Conservation (phyloP, 192 early-diverging fungal genomes). For the Coemansia biformis region DNA sequence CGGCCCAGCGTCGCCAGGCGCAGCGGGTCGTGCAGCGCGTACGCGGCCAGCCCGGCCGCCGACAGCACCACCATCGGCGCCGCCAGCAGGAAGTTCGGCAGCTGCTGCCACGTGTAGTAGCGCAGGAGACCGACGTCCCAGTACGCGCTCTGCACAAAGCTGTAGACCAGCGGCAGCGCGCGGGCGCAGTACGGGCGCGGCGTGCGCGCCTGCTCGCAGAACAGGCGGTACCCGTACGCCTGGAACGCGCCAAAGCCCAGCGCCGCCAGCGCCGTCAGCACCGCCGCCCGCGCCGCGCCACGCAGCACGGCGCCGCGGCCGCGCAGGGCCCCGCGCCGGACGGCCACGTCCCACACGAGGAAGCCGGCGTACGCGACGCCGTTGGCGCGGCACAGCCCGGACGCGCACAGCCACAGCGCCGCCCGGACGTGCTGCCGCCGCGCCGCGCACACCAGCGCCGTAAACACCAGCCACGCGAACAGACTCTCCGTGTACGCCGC, state of each 20-base stretch:
- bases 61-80: slow-evolving; percentile 69
- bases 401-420: slow-evolving; percentile 58
- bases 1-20: slow-evolving; percentile 61
- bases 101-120: slow-evolving; percentile 75
- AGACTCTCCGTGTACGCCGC: slow-evolving; percentile 82
- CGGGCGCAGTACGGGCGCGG: slow-evolving; percentile 64
- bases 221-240: slow-evolving; percentile 54
- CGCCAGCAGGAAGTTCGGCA: slow-evolving; percentile 89
- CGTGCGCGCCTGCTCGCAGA: slow-evolving; percentile 50
- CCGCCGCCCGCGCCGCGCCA: slow-evolving; percentile 7
- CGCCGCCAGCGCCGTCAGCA: slow-evolving; percentile 47
- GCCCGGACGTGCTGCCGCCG: slow-evolving; percentile 53
- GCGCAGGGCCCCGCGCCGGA: slow-evolving; percentile 7
- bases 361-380: slow-evolving; percentile 78
- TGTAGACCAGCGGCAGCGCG: slow-evolving; percentile 62
- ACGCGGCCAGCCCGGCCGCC: slow-evolving; percentile 55
- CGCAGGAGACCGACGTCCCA: slow-evolving; percentile 85
- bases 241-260: slow-evolving; percentile 62
- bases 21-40: slow-evolving; percentile 48
- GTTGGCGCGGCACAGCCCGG: slow-evolving; percentile 69
- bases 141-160: slow-evolving; percentile 79
- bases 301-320: neutral
- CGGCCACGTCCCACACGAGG: slow-evolving; percentile 66
- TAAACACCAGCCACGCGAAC: slow-evolving; percentile 75
- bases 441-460: slow-evolving; percentile 60